These are phyloP conservation scores for Coemansia sp. DNA, from an alignment of 192 early-diverging fungal genomes.

Conservation along the genomic window DNA sequence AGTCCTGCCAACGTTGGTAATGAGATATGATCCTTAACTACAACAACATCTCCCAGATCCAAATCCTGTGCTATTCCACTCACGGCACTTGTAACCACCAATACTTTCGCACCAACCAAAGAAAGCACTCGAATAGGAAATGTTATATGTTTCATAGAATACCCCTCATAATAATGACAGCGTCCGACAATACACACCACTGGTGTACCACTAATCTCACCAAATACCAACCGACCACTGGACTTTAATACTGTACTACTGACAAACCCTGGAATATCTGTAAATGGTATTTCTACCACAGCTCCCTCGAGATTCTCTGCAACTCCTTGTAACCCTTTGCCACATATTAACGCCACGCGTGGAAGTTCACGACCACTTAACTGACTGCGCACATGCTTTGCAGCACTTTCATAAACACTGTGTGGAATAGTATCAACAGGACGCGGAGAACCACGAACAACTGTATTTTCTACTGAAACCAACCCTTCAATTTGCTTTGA, in stretches of 20 bases:
- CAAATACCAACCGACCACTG: constrained; percentile 69
- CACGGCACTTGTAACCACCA: constrained; percentile 84
- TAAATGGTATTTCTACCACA: constrained; percentile 67
- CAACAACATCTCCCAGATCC: constrained; percentile 83
- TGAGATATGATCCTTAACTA: constrained; percentile 77
- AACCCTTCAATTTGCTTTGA: no score
- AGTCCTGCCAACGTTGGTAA: constrained; percentile 71
- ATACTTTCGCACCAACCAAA: constrained; percentile 71
- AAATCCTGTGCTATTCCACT: constrained; percentile 72
- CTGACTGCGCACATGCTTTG: constrained; percentile 45
- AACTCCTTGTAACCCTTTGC: constrained; percentile 76
- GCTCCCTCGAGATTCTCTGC: constrained; percentile 65
- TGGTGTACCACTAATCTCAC: constrained; percentile 67
- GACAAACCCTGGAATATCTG: constrained; percentile 84
- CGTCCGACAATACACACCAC: constrained; percentile 87
- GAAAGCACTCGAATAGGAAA: constrained; percentile 85
- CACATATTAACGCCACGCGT: constrained; percentile 81
- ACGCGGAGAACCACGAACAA: constrained; percentile 22
- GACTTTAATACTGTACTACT: constrained; percentile 59
- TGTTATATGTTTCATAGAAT: constrained; percentile 72
- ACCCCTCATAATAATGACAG: constrained; percentile 89
- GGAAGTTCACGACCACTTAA: constrained; percentile 46
- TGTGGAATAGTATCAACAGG: constrained; percentile 48
- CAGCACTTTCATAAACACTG: constrained; percentile 55
- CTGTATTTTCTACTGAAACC: background rate